Evolutionary conservation across 129 eudicot genomes (phyloP).

Genomic region (Lactuca saligna): DNA sequence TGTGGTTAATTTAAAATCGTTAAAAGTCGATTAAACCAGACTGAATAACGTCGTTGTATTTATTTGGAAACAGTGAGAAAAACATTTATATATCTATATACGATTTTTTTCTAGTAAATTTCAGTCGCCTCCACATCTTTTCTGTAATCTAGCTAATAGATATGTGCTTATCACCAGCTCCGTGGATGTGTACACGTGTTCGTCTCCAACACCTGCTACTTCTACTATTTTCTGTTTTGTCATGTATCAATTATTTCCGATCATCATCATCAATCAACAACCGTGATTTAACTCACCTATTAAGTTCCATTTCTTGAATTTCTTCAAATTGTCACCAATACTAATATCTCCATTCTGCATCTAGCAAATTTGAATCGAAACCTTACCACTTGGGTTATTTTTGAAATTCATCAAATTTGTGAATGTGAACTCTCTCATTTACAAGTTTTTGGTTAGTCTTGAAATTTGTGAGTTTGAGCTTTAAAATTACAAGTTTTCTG

Average conservation of each 20-base stretch:
- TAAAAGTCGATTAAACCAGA: too few species aligned
- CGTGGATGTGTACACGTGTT: constrained; percentile 13
- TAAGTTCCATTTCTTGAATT: constrained; percentile 24
- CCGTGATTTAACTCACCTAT: constrained; percentile 13
- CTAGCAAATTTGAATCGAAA: constrained; percentile 4
- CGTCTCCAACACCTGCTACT: constrained; percentile 11
- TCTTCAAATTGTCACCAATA: constrained; percentile 12
- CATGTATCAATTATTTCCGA: constrained; percentile 9
- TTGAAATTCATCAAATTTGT: constrained; percentile 12
- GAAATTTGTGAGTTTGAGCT: constrained; percentile 19
- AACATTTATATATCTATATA: not conserved
- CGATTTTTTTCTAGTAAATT: constrained; percentile 6
- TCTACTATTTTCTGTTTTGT: not conserved
- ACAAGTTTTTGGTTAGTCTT: not conserved
- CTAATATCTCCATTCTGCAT: constrained; percentile 19
- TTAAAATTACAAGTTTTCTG: not conserved
- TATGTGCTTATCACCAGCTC: constrained; percentile 22
- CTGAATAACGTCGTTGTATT: too few species aligned
- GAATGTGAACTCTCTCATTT: not conserved
- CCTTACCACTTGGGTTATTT: not conserved
- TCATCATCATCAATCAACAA: constrained; percentile 14
- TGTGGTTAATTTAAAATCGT: too few species aligned
- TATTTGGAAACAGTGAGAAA: too few species aligned
- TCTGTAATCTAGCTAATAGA: constrained; percentile 21
- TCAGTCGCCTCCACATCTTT: constrained; percentile 25